A percentile compares a stretch with the other conserved stretches of the same genome.
Evolutionary conservation across 805 yeast species (phyloP).

Genomic region (Ogataea degrootiae): DNA sequence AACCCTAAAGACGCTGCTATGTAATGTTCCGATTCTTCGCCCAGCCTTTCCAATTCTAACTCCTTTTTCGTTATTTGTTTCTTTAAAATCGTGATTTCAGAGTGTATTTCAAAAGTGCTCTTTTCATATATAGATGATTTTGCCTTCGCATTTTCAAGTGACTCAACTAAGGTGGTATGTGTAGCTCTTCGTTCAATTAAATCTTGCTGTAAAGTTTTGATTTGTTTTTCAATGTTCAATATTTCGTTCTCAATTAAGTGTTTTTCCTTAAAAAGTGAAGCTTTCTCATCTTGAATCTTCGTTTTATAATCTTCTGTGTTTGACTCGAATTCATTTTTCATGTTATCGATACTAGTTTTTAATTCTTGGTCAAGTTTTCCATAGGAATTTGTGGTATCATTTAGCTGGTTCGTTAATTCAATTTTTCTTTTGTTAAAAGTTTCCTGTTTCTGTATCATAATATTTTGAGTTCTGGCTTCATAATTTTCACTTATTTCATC

Average conservation of each 20-base stretch:
- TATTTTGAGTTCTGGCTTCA: constrained; percentile 30
- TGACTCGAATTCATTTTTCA: constrained; percentile 21
- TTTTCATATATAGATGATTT: constrained; percentile 6
- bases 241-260: too few species aligned
- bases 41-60: not conserved
- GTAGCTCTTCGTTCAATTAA: not conserved
- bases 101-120: constrained; percentile 4
- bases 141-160: constrained; percentile 2
- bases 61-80: not conserved
- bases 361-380: not conserved
- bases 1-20: constrained; percentile 21
- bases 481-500: constrained; percentile 13
- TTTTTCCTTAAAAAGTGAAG: too few species aligned
- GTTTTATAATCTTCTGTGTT: not conserved
- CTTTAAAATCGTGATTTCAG: constrained; percentile 7
- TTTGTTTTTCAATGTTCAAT: not conserved
- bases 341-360: constrained; percentile 22
- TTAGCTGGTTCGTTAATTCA: constrained; percentile 10
- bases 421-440: constrained; percentile 29
- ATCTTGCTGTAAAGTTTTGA: not conserved
- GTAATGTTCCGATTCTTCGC: constrained; percentile 19
- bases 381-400: constrained; percentile 20
- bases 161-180: not conserved
- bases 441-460: constrained; percentile 32
- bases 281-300: not conserved